Conservation (phyloP, 306 rosid genomes). For the Abrus precatorius region DNA sequence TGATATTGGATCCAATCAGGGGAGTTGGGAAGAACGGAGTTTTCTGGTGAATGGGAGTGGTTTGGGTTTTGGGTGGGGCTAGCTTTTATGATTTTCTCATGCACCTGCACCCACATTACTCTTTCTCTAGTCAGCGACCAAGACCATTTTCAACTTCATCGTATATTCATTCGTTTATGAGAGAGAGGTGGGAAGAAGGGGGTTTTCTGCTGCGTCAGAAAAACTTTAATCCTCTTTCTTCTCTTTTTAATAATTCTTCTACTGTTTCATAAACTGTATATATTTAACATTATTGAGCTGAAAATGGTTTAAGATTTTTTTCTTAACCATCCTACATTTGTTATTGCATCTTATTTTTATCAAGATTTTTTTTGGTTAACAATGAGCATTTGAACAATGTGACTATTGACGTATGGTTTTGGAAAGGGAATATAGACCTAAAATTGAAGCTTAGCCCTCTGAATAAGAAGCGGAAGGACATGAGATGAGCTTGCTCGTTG, state of each 20-base stretch:
- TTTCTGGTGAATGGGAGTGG: slow-evolving; percentile 6
- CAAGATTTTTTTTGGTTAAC: neutral
- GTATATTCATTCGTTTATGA: neutral
- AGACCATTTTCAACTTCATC: slow-evolving; percentile 1
- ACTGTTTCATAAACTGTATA: too few species aligned
- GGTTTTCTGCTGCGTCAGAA: neutral
- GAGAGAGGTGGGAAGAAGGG: neutral
- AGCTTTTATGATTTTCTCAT: slow-evolving; percentile 26
- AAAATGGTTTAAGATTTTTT: too few species aligned
- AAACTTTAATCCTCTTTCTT: too few species aligned
- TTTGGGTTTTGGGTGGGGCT: neutral
- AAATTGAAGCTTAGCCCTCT: neutral
- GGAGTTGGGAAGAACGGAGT: slow-evolving; percentile 37
- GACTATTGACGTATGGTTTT: slow-evolving; percentile 25
- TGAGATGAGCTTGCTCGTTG: slow-evolving; percentile 47
- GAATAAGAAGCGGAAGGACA: slow-evolving; percentile 31
- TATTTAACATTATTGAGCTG: too few species aligned
- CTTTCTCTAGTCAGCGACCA: slow-evolving; percentile 14
- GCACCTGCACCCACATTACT: slow-evolving; percentile 18
- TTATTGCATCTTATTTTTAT: neutral
- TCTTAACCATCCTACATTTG: too few species aligned
- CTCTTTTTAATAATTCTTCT: too few species aligned
- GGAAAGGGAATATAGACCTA: slow-evolving; percentile 28
- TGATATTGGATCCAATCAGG: slow-evolving; percentile 7
- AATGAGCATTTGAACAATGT: slow-evolving; percentile 16